Percentiles rank a stretch among this genome's conserved stretches.
Conservation (phyloP, 1,284 basidiomycete genomes). For the Sanghuangporus baumii region DNA sequence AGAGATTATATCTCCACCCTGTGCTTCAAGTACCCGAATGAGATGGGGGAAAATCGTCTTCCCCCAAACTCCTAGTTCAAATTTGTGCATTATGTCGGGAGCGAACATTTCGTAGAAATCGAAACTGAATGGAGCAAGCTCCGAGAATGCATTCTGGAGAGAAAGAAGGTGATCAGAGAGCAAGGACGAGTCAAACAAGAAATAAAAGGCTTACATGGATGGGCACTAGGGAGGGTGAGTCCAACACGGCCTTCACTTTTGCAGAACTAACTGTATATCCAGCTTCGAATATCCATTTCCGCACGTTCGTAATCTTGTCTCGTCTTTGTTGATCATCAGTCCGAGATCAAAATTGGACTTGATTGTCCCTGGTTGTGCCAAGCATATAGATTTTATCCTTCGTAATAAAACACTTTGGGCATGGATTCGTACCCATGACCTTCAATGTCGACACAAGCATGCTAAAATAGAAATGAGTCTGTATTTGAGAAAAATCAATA, state of each 20-base stretch:
- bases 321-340: conserved; percentile 1
- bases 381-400: conserved; percentile 22
- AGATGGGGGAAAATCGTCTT: conserved; percentile 26
- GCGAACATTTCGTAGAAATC: conserved; percentile 21
- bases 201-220: conserved; percentile 18
- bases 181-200: neutral
- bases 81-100: conserved; percentile 25
- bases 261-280: conserved; percentile 15
- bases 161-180: neutral
- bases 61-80: conserved; percentile 25
- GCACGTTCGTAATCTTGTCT: conserved; percentile 15
- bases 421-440: conserved; percentile 25
- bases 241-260: conserved; percentile 16
- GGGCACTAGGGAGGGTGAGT: conserved; percentile 14
- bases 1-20: neutral
- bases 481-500: neutral
- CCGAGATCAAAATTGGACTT: neutral
- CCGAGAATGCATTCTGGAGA: conserved; percentile 22
- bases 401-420: conserved; percentile 25
- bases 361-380: conserved; percentile 22
- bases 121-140: conserved; percentile 19
- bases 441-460: conserved; percentile 26
- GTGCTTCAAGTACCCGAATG: conserved; percentile 22
- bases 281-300: conserved; percentile 19
- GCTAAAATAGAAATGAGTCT: conserved; percentile 19